Evolutionary conservation across 805 yeast genomes (phyloP), one percentile per base, ranked within the genome.

Genomic region (Yamadazyma takamatsuzukensis): DNA sequence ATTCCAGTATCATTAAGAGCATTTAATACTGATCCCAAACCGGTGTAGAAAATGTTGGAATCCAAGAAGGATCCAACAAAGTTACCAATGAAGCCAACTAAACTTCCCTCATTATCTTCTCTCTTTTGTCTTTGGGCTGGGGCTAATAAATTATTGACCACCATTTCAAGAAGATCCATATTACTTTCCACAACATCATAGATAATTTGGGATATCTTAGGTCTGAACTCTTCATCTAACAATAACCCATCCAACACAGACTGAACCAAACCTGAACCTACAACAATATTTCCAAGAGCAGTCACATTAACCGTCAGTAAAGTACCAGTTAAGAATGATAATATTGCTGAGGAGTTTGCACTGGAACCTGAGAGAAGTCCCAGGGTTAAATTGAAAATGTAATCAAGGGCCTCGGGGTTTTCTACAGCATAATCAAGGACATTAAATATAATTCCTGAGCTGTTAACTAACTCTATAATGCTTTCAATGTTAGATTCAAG

Each of bases 1-100:
- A 66, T 49, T 10, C 64, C 67, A 5, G 72, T 65, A 38, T 64
- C 61, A 47, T 66, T 66, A 34, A 66, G 53, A 7, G 70, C 66
- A 27, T 49, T 43, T 23, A 59, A 41, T 8, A 48, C 35, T 25
- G 51, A 63, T n/a, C 39, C 39, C 30, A 58, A 49, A n/a, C 49
- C 44, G 18, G 45, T 36, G 22, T 43, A 41, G 18, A 62, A 51
- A 5, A 56, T 19, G 15, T 43, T 35, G 2, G 70, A 63, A 21
- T 44, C 34, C 31, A 66, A 47, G 16, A 60, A 40, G 1, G 56
- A 32, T 6, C 53, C 48, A 13, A 50, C 50, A 12, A 59, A 31
- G 42, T 64, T 64, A 5, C 48, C 47, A 25, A 50, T 48, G 34
- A 66, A 59, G 5, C 40, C 31, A 14, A 36, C 48, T 11, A 64